Evolutionary conservation across 495 filamentous ascomycete species (phyloP), one percentile per base, ranked within the genome.

Genomic region (Xylaria nigripes): DNA sequence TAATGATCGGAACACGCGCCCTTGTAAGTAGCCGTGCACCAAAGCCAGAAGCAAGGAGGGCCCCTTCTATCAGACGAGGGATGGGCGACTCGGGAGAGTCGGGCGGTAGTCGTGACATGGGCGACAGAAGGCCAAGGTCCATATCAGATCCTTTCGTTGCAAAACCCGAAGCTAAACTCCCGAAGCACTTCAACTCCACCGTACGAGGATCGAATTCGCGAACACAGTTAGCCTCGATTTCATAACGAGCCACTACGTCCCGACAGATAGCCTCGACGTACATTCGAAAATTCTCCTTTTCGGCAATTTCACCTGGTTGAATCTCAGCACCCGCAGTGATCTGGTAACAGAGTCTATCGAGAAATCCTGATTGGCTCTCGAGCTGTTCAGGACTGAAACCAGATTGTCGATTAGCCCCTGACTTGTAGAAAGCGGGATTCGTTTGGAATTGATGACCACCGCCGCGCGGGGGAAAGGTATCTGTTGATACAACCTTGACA

Each of bases 1-100:
- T 89, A 61, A 94, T 82, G 51, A 93, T 91, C 21, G 89, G 89
- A 25, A 90, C 82, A 56, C 87, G 77, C 7, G 89, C 90, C 32
- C 75, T 76, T 19, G 84, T 82, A 7, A 91, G 75, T 7, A 92
- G 67, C 1, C 84, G 75, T 19, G 84, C 86, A 36, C 85, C 85
- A 53, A 81, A 81, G 0, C 85, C 86, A 29, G 74, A 59, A 3
- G 86, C 74, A n/a, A 90, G 72, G n/a, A 93, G 72, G 2, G 74
- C 74, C 58, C 80, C 85, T 61, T 89, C 85, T 9, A 91, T 59
- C 15, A 86, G 54, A 34, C 84, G 73, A 18, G 86, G 84, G 42
- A 84, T 79, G 1, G 76, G 71, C 27, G 80, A 82, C 32, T 71
- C 70, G 1, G 70, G 57, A 51, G 74, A 72, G 60, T 78, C 73